Evolutionary conservation across 73 alveolate species (phyloP).

Genomic region (Urostyla sp.): DNA sequence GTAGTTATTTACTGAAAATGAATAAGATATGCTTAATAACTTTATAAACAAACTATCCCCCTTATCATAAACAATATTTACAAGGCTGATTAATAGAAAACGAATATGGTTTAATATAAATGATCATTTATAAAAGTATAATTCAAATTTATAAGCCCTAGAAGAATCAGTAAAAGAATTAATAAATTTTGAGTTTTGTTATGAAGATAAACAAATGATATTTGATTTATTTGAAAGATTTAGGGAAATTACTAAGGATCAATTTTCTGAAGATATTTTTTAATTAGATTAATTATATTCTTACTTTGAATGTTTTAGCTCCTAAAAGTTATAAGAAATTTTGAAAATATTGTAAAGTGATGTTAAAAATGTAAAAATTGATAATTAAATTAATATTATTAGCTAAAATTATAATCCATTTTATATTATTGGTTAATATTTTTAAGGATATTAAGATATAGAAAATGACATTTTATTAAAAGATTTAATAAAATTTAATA

Average conservation of each 20-base stretch:
- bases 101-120: constrained; percentile 52
- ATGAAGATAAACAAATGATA: neutral
- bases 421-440: neutral
- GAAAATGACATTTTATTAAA: neutral
- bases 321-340: neutral
- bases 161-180: constrained; percentile 6
- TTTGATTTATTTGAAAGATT: neutral
- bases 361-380: constrained; percentile 10
- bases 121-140: constrained; percentile 47
- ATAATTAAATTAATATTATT: neutral
- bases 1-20: constrained; percentile 12
- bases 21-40: constrained; percentile 28
- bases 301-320: neutral
- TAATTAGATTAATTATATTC: neutral
- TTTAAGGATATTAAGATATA: neutral
- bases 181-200: neutral
- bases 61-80: constrained; percentile 9
- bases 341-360: neutral
- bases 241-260: too few relatives aligned
- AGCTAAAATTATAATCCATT: constrained; percentile 7
- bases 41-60: constrained; percentile 16
- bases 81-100: constrained; percentile 54
- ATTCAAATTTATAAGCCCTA: neutral
- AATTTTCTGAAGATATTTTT: neutral
- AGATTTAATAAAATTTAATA: neutral